These are phyloP conservation scores for Gillenia trifoliata DNA, from an alignment of 306 rosid species.

Conservation along the genomic window DNA sequence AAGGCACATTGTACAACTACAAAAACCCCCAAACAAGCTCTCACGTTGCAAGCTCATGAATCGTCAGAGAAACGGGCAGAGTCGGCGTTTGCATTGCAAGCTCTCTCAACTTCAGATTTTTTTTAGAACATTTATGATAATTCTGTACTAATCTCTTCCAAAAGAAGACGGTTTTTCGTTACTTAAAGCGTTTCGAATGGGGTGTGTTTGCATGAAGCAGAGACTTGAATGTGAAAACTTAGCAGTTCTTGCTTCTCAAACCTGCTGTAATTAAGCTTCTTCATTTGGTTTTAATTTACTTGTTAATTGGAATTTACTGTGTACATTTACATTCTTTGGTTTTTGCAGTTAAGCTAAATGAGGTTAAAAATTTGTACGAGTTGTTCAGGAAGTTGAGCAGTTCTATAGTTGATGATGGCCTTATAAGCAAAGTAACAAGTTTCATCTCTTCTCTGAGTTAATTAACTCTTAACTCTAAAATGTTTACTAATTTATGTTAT, in stretches of 20 bases:
- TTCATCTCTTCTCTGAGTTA: not conserved
- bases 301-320: not conserved
- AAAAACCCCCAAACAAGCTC: not conserved
- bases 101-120: not conserved
- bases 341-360: slow-evolving; percentile 35
- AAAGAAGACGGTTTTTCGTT: not conserved
- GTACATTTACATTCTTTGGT: not conserved
- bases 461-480: no score
- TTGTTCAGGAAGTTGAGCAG: slow-evolving; percentile 52
- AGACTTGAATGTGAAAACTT: slow-evolving; percentile 27
- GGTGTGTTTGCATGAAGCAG: slow-evolving; percentile 37
- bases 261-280: slow-evolving; percentile 34
- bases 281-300: not conserved
- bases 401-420: slow-evolving; percentile 46
- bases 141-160: not conserved
- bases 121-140: not conserved
- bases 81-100: not conserved
- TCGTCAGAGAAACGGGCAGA: not conserved
- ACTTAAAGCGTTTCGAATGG: slow-evolving; percentile 2
- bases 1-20: not conserved
- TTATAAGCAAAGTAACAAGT: slow-evolving; percentile 47
- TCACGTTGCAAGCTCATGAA: not conserved
- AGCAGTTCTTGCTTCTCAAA: slow-evolving; percentile 45
- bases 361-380: slow-evolving; percentile 43
- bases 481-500: not conserved